Percentiles rank a stretch among this genome's conserved stretches.
Evolutionary conservation across 2,329 filamentous ascomycete genomes (phyloP).

Genomic region (Xylaria multiplex): DNA sequence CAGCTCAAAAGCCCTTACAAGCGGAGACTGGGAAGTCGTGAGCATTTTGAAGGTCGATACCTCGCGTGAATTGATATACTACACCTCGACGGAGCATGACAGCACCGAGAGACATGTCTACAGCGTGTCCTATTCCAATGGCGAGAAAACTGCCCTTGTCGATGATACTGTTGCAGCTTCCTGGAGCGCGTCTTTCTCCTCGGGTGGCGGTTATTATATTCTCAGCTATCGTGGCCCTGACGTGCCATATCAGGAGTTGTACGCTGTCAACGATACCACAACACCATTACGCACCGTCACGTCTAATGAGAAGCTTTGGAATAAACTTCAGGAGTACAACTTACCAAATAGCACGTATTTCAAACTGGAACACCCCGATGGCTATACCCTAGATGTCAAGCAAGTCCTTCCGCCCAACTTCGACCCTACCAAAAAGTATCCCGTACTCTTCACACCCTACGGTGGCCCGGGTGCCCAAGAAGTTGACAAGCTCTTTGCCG

Average conservation of each 20-base stretch:
- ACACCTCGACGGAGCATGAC: constrained; percentile 71
- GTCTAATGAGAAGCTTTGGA: constrained; percentile 66
- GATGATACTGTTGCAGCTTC: constrained; percentile 67
- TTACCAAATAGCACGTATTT: constrained; percentile 73
- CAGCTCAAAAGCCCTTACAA: constrained; percentile 66
- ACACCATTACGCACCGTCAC: constrained; percentile 67
- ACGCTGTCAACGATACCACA: constrained; percentile 62
- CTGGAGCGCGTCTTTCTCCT: constrained; percentile 74
- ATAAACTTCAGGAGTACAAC: constrained; percentile 66
- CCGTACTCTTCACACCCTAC: constrained; percentile 73
- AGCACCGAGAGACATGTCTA: constrained; percentile 75
- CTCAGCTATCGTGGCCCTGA: constrained; percentile 72
- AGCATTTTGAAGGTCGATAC: constrained; percentile 69
- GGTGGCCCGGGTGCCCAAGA: constrained; percentile 73
- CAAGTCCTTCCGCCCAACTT: constrained; percentile 73
- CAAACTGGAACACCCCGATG: constrained; percentile 69
- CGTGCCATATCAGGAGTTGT: constrained; percentile 75
- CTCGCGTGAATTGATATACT: constrained; percentile 67
- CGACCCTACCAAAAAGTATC: constrained; percentile 70
- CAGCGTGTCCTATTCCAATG: constrained; percentile 68
- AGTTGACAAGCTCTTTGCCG: constrained; percentile 65
- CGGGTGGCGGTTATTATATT: constrained; percentile 70
- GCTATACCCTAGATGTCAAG: constrained; percentile 71
- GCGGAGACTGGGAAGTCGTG: constrained; percentile 73
- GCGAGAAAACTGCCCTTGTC: constrained; percentile 67